phyloP scores from a whole-genome alignment of 163 green algal species.

The Chlorella variabilis region DNA sequence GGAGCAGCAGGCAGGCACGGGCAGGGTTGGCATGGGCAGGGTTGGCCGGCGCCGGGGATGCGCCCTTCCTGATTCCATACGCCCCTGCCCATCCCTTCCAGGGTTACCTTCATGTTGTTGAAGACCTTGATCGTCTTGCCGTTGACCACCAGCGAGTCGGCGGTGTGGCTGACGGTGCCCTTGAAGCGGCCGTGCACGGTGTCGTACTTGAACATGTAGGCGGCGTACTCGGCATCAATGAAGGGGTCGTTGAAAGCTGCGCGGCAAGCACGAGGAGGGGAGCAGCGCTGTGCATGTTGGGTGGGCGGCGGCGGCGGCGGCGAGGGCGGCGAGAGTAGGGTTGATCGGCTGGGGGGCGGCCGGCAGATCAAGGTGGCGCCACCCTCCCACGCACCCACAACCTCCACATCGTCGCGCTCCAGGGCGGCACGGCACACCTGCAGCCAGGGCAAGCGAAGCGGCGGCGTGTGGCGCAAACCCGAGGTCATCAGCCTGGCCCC shows the following conservation, averaged over 20 bases:
- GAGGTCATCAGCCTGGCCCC: neutral
- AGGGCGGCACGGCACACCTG: constrained; percentile 72
- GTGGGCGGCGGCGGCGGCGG: neutral
- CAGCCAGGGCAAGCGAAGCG: neutral
- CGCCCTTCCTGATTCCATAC: too few species aligned
- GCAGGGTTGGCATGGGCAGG: too few species aligned
- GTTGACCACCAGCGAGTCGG: constrained; percentile 47
- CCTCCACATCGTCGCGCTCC: constrained; percentile 86
- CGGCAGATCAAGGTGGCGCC: neutral
- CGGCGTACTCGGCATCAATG: constrained; percentile 68
- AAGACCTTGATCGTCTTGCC: constrained; percentile 51
- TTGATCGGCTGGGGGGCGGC: neutral
- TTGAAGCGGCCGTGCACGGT: constrained; percentile 52
- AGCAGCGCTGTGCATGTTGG: neutral
- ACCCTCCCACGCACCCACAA: constrained; percentile 59
- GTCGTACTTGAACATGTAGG: constrained; percentile 63
- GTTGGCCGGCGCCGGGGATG: too few species aligned
- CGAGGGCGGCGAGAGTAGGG: neutral
- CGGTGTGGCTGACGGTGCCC: constrained; percentile 33
- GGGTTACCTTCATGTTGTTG: constrained; percentile 72
- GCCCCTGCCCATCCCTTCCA: too few species aligned
- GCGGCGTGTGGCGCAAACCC: constrained; percentile 1
- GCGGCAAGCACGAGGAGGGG: neutral
- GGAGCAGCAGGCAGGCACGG: too few species aligned
- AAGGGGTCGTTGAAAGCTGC: constrained; percentile 96